These are phyloP conservation scores for Pachyrhizus erosus DNA, from an alignment of 306 rosid species.

Conservation along the genomic window DNA sequence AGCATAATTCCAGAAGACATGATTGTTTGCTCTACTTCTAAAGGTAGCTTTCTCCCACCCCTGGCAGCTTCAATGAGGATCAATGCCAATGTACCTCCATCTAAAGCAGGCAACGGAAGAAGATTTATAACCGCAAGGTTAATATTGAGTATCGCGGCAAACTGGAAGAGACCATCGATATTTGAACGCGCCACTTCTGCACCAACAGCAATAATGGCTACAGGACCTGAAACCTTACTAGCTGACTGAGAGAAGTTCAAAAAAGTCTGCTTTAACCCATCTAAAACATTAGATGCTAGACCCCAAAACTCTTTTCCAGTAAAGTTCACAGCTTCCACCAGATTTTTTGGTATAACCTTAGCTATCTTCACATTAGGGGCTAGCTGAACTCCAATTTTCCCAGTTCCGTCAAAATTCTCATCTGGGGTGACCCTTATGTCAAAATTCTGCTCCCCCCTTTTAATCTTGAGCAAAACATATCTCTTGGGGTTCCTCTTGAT, in stretches of 20 bases:
- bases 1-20: conserved; percentile 90
- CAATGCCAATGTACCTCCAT: conserved; percentile 89
- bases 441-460: conserved; percentile 67
- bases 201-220: conserved; percentile 92
- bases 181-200: conserved; percentile 95
- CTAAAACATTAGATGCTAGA: conserved; percentile 69
- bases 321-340: conserved; percentile 61
- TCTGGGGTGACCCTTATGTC: conserved; percentile 84
- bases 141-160: conserved; percentile 85
- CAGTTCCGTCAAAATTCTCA: conserved; percentile 89
- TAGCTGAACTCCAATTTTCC: conserved; percentile 94
- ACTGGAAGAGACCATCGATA: conserved; percentile 83
- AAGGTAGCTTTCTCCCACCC: conserved; percentile 92
- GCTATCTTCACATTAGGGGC: conserved; percentile 81
- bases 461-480: conserved; percentile 76
- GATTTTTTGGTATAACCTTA: conserved; percentile 63
- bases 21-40: conserved; percentile 91
- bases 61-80: conserved; percentile 88
- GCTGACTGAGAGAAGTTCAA: conserved; percentile 87
- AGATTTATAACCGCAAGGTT: conserved; percentile 92
- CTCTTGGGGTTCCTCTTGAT: conserved; percentile 78
- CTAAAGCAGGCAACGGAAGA: conserved; percentile 91
- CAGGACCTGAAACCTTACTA: conserved; percentile 94
- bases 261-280: conserved; percentile 81
- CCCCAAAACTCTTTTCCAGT: conserved; percentile 85